phyloP scores from a whole-genome alignment of 495 filamentous ascomycete species.

The Cudoniella acicularis region DNA sequence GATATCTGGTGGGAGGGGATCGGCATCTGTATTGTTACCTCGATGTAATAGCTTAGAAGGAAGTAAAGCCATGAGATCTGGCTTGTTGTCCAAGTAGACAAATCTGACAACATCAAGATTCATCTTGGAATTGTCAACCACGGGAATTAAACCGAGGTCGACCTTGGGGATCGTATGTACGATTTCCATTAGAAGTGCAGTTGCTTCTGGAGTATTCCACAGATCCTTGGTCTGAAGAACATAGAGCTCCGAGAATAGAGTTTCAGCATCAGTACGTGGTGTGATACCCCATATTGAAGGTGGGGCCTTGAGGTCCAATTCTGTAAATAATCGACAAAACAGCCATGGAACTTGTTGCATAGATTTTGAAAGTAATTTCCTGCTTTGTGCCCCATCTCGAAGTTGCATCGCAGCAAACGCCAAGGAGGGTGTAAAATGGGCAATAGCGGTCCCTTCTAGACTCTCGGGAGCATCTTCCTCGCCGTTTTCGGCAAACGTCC shows the following conservation, averaged over 20 bases:
- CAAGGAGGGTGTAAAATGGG: constrained; percentile 69
- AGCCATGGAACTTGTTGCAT: constrained; percentile 80
- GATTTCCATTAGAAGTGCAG: constrained; percentile 66
- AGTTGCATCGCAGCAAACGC: constrained; percentile 70
- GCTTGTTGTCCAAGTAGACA: constrained; percentile 71
- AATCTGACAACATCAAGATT: constrained; percentile 70
- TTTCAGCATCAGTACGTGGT: constrained; percentile 63
- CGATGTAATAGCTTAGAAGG: constrained; percentile 48
- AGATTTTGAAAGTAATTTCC: constrained; percentile 56
- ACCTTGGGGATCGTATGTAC: constrained; percentile 50
- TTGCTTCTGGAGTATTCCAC: constrained; percentile 80
- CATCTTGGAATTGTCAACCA: constrained; percentile 45
- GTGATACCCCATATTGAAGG: constrained; percentile 75
- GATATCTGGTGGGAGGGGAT: constrained; percentile 63
- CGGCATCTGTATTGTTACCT: constrained; percentile 56
- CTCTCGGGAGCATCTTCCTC: constrained; percentile 48
- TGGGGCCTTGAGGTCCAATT: constrained; percentile 70
- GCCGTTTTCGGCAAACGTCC: not conserved
- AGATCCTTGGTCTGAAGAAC: constrained; percentile 76
- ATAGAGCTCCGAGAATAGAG: constrained; percentile 75
- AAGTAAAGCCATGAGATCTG: constrained; percentile 55
- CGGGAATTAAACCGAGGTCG: constrained; percentile 31
- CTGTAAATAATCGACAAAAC: constrained; percentile 69
- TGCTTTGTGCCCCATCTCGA: constrained; percentile 59
- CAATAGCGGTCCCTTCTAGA: constrained; percentile 37